Conservation (phyloP, 2,329 filamentous ascomycete genomes). For the Leptographium galeiforme region DNA sequence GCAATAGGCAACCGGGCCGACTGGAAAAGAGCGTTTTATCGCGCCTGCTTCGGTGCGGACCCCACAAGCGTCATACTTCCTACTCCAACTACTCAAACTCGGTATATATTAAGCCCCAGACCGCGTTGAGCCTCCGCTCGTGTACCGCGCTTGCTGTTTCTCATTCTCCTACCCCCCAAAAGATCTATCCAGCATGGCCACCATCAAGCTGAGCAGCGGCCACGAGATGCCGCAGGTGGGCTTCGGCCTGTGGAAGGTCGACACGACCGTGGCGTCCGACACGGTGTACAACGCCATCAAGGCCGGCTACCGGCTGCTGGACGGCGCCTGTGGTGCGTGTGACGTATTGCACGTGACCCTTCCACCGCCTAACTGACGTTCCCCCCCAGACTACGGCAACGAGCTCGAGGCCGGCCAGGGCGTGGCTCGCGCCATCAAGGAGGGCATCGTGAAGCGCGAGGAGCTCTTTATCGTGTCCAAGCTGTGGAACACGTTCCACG, state of each 20-base stretch:
- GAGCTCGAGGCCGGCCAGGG: slow-evolving; percentile 67
- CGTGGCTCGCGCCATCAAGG: slow-evolving; percentile 64
- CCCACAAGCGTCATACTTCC: no score
- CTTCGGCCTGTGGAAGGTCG: slow-evolving; percentile 76
- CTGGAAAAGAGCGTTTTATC: no score
- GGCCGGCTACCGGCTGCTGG: slow-evolving; percentile 45
- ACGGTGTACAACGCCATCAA: slow-evolving; percentile 65
- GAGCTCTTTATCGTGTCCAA: slow-evolving; percentile 90
- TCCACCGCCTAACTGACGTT: neutral
- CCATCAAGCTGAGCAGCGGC: slow-evolving; percentile 51
- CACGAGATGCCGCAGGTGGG: slow-evolving; percentile 62
- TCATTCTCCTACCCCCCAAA: neutral
- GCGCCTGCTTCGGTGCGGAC: no score
- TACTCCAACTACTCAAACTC: no score
- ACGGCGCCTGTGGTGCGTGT: slow-evolving; percentile 44
- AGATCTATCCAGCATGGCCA: slow-evolving; percentile 20
- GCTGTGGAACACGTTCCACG: slow-evolving; percentile 88
- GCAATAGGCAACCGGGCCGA: no score
- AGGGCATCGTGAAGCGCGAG: slow-evolving; percentile 67
- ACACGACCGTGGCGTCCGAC: slow-evolving; percentile 58
- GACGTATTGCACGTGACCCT: no score
- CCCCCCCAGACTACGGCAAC: slow-evolving; percentile 60
- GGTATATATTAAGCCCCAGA: no score
- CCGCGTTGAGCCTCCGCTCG: no score
- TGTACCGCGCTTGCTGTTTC: no score